Base-by-base conservation (phyloP, 2,329 filamentous ascomycete genomes). In the Fusarium armeniacum region DNA sequence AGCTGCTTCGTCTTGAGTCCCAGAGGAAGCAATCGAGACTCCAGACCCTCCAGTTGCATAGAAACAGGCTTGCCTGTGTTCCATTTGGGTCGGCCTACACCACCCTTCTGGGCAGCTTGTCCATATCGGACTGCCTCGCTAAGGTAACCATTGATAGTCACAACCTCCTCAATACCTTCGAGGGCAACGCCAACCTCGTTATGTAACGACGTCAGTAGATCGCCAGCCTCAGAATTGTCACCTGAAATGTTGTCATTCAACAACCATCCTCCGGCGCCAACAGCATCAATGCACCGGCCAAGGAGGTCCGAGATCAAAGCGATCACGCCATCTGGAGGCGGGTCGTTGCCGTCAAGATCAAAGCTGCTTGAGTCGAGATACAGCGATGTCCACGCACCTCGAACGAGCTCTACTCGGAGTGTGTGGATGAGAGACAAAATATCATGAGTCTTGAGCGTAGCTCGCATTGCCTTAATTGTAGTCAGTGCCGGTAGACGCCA, bases 191-290 rank as follows among this genome's bases (percentile, higher is more conserved):
- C 88, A 45, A 93, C 87, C 77, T 94, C 92, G 36, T 88, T 84
- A 72, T 88, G 88, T 50, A 95, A 83, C 43, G 86, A 84, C 22
- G 85, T 82, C 58, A 94, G 83, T 59, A 93, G 87, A 69, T 91
- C 88, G 41, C 88, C 86, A 2, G 86, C 84, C 44, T 89, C 86
- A 13, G 84, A 80, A 36, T 84, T 81, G 62, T 86, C 83, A 30
- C 83, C 83, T 45, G 85, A 77, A 74, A 87, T 79, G 46, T 84
- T 81, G 69, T 88, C 88, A 68, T 90, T 89, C 33, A 88, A 81
- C 58, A 94, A 83, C 91, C 92, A 94, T 22, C 92, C 92, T 56
- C 89, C 88, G 12, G 90, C 85, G 3, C 91, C 92, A 18, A 95
- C 86, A 0, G 92, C 89, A 78, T 95, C 92, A 44, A 95, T 84